Percentiles rank a stretch among this genome's conserved stretches.
Evolutionary conservation across 805 yeast species (phyloP).

Genomic region (Hanseniaspora mollemarum): DNA sequence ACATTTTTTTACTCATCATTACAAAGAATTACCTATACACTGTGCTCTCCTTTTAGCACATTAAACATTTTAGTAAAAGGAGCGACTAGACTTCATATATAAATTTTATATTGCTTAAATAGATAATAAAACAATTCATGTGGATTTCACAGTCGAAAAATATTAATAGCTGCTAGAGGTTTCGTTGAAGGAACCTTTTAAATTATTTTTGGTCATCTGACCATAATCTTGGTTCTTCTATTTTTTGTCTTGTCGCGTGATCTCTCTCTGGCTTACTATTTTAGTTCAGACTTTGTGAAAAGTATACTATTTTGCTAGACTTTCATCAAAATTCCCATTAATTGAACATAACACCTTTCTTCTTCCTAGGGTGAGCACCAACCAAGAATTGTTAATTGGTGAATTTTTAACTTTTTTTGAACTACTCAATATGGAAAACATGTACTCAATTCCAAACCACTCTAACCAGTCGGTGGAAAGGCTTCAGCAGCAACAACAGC

Average conservation of each 20-base stretch:
- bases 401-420: too few species aligned
- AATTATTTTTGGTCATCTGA: too few species aligned
- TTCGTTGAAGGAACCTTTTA: background rate
- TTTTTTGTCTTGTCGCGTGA: too few species aligned
- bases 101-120: constrained; percentile 2
- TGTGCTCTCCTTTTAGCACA: constrained; percentile 14
- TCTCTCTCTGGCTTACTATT: background rate
- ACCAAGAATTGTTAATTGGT: too few species aligned
- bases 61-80: constrained; percentile 9
- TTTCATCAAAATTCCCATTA: too few species aligned
- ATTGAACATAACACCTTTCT: background rate
- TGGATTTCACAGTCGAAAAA: constrained; percentile 13
- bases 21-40: background rate
- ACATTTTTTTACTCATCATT: constrained; percentile 1
- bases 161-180: too few species aligned
- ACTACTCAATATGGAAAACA: too few species aligned
- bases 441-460: constrained; percentile 12
- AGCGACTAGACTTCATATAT: constrained; percentile 12
- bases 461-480: constrained; percentile 12
- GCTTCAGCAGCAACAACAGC: constrained; percentile 17
- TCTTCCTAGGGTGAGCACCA: too few species aligned
- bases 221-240: too few species aligned
- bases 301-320: too few species aligned
- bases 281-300: too few species aligned
- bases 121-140: constrained; percentile 2